Conservation (phyloP, 1,284 basidiomycete genomes). For the Tetrapyrgos nigripes region DNA sequence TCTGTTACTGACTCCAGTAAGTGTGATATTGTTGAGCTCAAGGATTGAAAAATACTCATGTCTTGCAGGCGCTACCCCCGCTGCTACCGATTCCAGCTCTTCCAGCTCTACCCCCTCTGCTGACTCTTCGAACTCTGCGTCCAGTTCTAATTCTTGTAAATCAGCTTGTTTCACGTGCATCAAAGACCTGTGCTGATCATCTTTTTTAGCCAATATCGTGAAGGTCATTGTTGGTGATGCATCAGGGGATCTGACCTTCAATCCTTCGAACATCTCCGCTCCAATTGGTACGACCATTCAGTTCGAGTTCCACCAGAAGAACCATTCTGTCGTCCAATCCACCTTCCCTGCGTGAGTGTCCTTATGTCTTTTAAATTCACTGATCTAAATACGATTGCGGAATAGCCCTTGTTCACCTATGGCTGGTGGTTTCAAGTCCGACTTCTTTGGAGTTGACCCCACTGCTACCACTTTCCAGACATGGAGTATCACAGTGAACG, state of each 20-base stretch:
- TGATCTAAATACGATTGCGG: not conserved
- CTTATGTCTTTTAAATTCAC: not conserved
- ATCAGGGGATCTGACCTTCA: conserved; percentile 43
- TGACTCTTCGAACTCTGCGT: too few relatives aligned
- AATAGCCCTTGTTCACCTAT: conserved; percentile 3
- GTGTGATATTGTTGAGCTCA: too few relatives aligned
- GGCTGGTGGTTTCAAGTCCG: conserved; percentile 46
- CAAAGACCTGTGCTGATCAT: too few relatives aligned
- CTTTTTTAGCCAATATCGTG: conserved; percentile 35
- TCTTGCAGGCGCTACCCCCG: not conserved
- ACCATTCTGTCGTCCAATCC: conserved; percentile 55
- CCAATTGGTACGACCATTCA: conserved; percentile 40
- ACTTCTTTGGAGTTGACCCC: conserved; percentile 48
- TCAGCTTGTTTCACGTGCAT: too few relatives aligned
- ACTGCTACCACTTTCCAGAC: conserved; percentile 38
- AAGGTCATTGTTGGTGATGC: conserved; percentile 42
- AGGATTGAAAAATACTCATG: too few relatives aligned
- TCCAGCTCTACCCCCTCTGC: too few relatives aligned
- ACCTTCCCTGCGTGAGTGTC: conserved; percentile 38
- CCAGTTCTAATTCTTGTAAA: too few relatives aligned
- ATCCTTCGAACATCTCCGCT: conserved; percentile 43
- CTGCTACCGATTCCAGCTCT: too few relatives aligned
- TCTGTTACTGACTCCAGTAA: conserved; percentile 31
- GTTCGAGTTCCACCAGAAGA: conserved; percentile 50
- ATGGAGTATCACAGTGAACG: conserved; percentile 48